These are phyloP conservation scores for Vaccinium vitisidaea DNA, from an alignment of 148 eudicot genomes.

Conservation along the genomic window DNA sequence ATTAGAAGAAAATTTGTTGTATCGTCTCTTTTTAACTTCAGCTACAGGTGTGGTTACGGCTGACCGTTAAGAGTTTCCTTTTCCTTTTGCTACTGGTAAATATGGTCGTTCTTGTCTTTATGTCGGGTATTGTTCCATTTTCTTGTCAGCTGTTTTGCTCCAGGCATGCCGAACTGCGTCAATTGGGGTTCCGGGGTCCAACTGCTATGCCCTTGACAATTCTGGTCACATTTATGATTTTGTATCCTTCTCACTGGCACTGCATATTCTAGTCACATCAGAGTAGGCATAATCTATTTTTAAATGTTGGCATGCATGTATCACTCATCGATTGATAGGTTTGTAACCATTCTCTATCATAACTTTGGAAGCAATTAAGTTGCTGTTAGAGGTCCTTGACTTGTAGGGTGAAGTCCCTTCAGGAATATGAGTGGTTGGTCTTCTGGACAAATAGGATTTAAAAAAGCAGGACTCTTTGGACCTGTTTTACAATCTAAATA, in stretches of 20 bases:
- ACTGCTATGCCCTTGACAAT: slow-evolving; percentile 81
- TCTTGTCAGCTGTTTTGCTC: slow-evolving; percentile 45
- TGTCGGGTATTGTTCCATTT: not conserved
- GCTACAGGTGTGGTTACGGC: not conserved
- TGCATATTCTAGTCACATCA: not conserved
- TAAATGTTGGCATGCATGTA: not conserved
- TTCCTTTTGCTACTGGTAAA: not conserved
- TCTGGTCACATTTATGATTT: slow-evolving; percentile 83
- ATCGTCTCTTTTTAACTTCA: slow-evolving; percentile 1
- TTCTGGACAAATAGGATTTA: not conserved
- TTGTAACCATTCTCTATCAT: not conserved
- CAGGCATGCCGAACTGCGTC: slow-evolving; percentile 50
- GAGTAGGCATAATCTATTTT: not conserved
- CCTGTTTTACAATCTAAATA: not conserved
- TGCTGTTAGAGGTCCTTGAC: too few species aligned
- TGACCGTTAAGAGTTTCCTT: not conserved
- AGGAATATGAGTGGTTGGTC: not conserved
- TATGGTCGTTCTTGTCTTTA: not conserved
- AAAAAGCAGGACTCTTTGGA: not conserved
- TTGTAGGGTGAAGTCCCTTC: too few species aligned
- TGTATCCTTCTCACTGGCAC: slow-evolving; percentile 56
- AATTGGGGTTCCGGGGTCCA: slow-evolving; percentile 62
- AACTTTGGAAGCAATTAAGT: not conserved
- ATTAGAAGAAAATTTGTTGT: slow-evolving; percentile 1
- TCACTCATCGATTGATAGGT: not conserved